Base-by-base conservation (phyloP, 176 grass and related monocot species). In the Musa acuminata region DNA sequence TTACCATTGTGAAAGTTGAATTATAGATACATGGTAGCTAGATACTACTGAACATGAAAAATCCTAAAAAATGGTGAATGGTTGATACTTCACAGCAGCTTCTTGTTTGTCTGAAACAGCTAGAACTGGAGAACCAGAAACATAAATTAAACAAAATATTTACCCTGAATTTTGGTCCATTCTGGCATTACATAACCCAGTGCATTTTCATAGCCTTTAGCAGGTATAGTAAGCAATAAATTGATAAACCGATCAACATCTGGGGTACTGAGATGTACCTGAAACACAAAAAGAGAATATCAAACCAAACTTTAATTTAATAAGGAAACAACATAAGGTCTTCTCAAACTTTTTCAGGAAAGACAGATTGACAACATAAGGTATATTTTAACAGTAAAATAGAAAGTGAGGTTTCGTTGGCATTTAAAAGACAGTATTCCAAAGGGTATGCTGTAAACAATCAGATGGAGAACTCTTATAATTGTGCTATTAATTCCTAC, bases 261-360 rank as follows among this genome's bases (percentile, higher is more conserved):
- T 74, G 86, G 89, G 63, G 82, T 82, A 91, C 90, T 98, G 62
- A 93, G 72, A 93, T 98, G 90, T 87, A 98, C 95, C 95, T 98
- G 84, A 77, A 83, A 63, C 17, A 85, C 20, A 51, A 13, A 69
- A 49, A 72, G 69, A 75, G 66, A 57, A 22, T 65, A 29, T 50
- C 13, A 51, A 74, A 52, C 50, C 13, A 60, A 74, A 52, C 50
- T 67, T 73, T 48, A 22, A 43, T 43, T 43, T 43, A 43, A 43
- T 43, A 43, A 43, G 35, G 35, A 43, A 43, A 43, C 35, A 43
- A 43, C 29, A 29, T 29, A 43, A 35, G 29, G 29, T 35, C 29
- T 35, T 35, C 29, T 35, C 3, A 35, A 35, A 35, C 29, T 35
- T 35, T 5, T 35, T 1, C 9, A 27, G 43, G 12, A 78, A 52